Evolutionary conservation across 2,329 filamentous ascomycete species (phyloP), one percentile per base, ranked within the genome.

Genomic region (Colletotrichum sp.): DNA sequence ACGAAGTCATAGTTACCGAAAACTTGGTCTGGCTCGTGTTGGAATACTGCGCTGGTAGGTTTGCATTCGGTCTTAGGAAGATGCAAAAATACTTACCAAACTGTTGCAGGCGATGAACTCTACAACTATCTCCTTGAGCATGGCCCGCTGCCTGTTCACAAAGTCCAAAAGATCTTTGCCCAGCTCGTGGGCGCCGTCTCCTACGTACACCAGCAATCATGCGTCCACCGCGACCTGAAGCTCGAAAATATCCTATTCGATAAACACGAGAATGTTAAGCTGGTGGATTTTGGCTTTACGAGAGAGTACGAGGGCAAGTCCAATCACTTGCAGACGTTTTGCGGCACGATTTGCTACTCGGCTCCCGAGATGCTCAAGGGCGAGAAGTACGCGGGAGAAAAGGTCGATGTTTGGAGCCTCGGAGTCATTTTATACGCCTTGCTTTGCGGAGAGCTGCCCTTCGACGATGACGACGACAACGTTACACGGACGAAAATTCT

Each of bases 361-460:
- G 97, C 97, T 4, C 97, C 97, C 3, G 97, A 99, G 85, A 99
- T 99, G 97, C 90, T 99, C 55, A 98, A 97, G 84, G 97, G 96
- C 52, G 97, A 99, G 84, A 99, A 98, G 84, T 99, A 99, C 83
- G 97, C 96, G 0, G 96, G 96, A 30, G 96, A 98, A 87, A 99
- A 98, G 87, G 96, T 99, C 65, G 97, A 99, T 82, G 96, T 99
- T 6, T 99, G 95, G 95, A 97, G 95, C 81, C 83, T 98, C 78
- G 95, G 95, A 15, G 93, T 98, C 71, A 97, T 98, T 76, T 88
- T 97, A 2, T 97, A 96, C 81, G 95, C 95, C 65, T 86, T 98
- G 74, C 87, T 98, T 30, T 95, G 93, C 77, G 95, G 95, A 71
- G 95, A 97, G 84, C 88, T 99, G 55, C 97, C 97, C 0, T 99